phyloP scores from a whole-genome alignment of 768 basidiomycete genomes.

The Gyrodon lividus region DNA sequence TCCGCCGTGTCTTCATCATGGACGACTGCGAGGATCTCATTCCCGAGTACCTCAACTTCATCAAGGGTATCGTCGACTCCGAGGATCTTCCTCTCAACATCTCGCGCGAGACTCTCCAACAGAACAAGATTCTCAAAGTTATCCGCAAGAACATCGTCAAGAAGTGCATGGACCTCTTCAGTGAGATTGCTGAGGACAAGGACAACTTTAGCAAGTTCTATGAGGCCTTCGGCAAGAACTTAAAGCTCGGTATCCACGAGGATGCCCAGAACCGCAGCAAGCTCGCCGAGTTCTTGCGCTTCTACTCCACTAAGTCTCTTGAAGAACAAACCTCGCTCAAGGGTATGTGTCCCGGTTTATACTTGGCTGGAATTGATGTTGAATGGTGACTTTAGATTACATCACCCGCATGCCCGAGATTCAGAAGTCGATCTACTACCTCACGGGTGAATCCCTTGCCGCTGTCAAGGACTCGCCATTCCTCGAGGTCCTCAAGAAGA shows the following conservation, averaged over 20 bases:
- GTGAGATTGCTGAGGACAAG: conserved; percentile 99
- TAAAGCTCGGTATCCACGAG: conserved; percentile 99
- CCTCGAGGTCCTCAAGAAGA: conserved; percentile 99
- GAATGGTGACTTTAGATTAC: conserved; percentile 62
- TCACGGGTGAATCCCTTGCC: conserved; percentile 95
- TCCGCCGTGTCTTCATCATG: conserved; percentile 99
- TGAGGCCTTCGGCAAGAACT: conserved; percentile 97
- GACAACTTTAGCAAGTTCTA: conserved; percentile 98
- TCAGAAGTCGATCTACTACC: conserved; percentile 99
- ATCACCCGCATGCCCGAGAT: conserved; percentile 99
- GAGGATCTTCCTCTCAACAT: conserved; percentile 99
- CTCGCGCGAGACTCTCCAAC: conserved; percentile 98
- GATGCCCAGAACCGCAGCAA: conserved; percentile 99
- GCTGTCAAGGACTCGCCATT: conserved; percentile 93
- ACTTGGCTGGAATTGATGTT: not conserved
- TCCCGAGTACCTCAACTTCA: conserved; percentile 99
- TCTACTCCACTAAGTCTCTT: conserved; percentile 90
- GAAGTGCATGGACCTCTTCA: conserved; percentile 93
- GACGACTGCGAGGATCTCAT: conserved; percentile 99
- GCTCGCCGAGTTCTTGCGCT: conserved; percentile 98
- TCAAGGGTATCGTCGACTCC: conserved; percentile 99
- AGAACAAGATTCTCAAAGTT: conserved; percentile 99
- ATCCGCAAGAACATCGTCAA: conserved; percentile 99
- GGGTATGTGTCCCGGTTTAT: conserved; percentile 46
- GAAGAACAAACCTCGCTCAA: conserved; percentile 95